These are phyloP conservation scores for Didymella keratinophila DNA, from an alignment of 2,329 filamentous ascomycete species.

Conservation along the genomic window DNA sequence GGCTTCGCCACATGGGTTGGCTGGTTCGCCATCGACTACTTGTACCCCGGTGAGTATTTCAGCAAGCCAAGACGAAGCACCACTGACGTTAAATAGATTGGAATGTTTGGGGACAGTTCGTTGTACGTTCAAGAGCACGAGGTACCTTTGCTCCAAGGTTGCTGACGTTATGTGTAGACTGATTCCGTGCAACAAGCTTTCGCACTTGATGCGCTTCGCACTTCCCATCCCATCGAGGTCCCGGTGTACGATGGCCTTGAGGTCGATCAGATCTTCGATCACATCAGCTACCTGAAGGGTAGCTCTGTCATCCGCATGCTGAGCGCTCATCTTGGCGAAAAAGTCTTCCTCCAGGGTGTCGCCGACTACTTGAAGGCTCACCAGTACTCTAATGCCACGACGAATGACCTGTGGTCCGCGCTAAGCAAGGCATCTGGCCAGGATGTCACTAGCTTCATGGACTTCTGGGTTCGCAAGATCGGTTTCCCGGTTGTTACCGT, in stretches of 20 bases:
- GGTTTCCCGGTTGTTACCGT: conserved; percentile 92
- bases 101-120: conserved; percentile 98
- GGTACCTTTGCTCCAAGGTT: conserved; percentile 55
- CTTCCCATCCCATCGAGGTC: conserved; percentile 95
- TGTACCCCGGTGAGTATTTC: conserved; percentile 72
- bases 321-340: conserved; percentile 84
- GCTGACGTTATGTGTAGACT: conserved; percentile 63
- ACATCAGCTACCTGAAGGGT: conserved; percentile 95
- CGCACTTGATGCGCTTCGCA: conserved; percentile 84
- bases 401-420: conserved; percentile 88
- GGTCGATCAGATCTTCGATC: conserved; percentile 97
- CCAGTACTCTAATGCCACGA: conserved; percentile 88
- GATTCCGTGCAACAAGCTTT: conserved; percentile 94
- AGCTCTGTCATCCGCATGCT: conserved; percentile 97
- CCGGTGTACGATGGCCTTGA: conserved; percentile 92
- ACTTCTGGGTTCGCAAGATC: conserved; percentile 93
- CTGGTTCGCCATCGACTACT: conserved; percentile 88
- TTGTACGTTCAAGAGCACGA: conserved; percentile 68
- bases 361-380: conserved; percentile 88
- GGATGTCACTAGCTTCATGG: conserved; percentile 88
- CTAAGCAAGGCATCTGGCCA: conserved; percentile 86
- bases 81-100: conserved; percentile 68
- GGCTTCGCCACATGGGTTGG: conserved; percentile 98
- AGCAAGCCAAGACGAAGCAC: not conserved
- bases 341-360: conserved; percentile 90